phyloP scores from a whole-genome alignment of 2,329 filamentous ascomycete genomes.

The Fusarium keratoplasticum region DNA sequence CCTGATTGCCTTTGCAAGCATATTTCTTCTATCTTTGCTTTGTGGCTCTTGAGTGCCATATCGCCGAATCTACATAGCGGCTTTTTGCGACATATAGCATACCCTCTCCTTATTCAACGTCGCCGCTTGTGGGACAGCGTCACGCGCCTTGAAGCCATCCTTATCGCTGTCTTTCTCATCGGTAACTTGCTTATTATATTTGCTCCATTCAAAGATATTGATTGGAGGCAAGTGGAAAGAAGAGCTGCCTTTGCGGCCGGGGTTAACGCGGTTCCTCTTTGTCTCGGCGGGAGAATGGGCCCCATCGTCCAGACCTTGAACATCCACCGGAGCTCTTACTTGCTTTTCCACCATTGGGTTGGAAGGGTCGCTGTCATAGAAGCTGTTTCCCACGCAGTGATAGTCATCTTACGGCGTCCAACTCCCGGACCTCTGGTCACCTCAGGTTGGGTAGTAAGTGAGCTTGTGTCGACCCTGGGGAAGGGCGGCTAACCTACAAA shows the following conservation, averaged over 20 bases:
- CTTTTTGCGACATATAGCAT: slow-evolving; percentile 3
- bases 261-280: slow-evolving; percentile 6
- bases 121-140: slow-evolving; percentile 11
- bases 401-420: neutral
- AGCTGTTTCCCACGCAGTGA: slow-evolving; percentile 1
- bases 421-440: neutral
- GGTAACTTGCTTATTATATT: slow-evolving; percentile 4
- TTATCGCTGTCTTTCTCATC: neutral
- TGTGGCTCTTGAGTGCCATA: neutral
- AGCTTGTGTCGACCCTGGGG: neutral
- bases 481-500: neutral
- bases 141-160: slow-evolving; percentile 3
- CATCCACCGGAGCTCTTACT: slow-evolving; percentile 15
- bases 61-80: neutral
- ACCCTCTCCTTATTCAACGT: slow-evolving; percentile 5
- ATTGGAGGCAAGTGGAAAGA: slow-evolving; percentile 3
- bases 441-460: slow-evolving; percentile 2
- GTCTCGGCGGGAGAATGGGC: slow-evolving; percentile 5
- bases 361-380: slow-evolving; percentile 10
- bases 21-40: neutral
- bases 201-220: neutral
- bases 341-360: slow-evolving; percentile 12
- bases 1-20: neutral
- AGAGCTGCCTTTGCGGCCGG: neutral
- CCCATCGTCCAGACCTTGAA: slow-evolving; percentile 9